These are phyloP conservation scores for Stachybotrys chartarum DNA, from an alignment of 2,329 filamentous ascomycete genomes.

Conservation along the genomic window DNA sequence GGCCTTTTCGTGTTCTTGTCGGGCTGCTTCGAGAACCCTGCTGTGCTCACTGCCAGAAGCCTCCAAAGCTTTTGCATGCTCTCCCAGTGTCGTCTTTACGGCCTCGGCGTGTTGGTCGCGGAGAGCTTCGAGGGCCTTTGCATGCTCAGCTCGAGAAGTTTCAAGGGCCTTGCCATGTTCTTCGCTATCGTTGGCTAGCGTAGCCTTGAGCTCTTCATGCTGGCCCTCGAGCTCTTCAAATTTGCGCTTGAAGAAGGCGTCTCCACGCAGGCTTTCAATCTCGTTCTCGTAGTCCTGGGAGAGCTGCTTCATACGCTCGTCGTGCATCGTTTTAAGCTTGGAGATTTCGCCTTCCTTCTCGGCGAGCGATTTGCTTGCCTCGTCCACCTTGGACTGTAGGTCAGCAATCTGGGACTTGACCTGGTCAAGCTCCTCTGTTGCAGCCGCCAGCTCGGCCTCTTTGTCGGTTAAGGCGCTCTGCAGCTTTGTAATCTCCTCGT, in stretches of 20 bases:
- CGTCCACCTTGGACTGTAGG: slow-evolving; percentile 41
- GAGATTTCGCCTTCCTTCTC: slow-evolving; percentile 42
- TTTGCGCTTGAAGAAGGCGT: slow-evolving; percentile 58
- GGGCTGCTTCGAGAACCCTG: slow-evolving; percentile 46
- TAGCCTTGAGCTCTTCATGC: slow-evolving; percentile 41
- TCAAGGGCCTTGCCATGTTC: slow-evolving; percentile 32
- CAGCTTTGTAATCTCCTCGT: slow-evolving; percentile 28
- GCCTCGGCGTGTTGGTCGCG: slow-evolving; percentile 36
- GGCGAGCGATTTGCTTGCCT: slow-evolving; percentile 36
- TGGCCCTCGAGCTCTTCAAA: slow-evolving; percentile 53
- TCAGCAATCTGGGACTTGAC: slow-evolving; percentile 38
- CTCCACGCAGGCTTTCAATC: slow-evolving; percentile 55
- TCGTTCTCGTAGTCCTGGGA: slow-evolving; percentile 58
- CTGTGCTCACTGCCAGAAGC: slow-evolving; percentile 47
- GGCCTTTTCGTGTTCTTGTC: slow-evolving; percentile 47
- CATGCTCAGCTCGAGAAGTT: slow-evolving; percentile 47
- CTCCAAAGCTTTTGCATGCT: slow-evolving; percentile 38
- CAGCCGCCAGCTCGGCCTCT: slow-evolving; percentile 38
- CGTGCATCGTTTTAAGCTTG: slow-evolving; percentile 48
- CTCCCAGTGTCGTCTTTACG: slow-evolving; percentile 41
- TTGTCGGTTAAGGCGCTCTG: slow-evolving; percentile 32
- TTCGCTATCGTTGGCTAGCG: slow-evolving; percentile 26
- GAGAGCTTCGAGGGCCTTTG: slow-evolving; percentile 38
- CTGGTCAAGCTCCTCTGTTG: slow-evolving; percentile 31
- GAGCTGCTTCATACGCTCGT: slow-evolving; percentile 50